These are phyloP conservation scores for Termitomyces sp. DNA, from an alignment of 768 basidiomycete species.

Conservation along the genomic window DNA sequence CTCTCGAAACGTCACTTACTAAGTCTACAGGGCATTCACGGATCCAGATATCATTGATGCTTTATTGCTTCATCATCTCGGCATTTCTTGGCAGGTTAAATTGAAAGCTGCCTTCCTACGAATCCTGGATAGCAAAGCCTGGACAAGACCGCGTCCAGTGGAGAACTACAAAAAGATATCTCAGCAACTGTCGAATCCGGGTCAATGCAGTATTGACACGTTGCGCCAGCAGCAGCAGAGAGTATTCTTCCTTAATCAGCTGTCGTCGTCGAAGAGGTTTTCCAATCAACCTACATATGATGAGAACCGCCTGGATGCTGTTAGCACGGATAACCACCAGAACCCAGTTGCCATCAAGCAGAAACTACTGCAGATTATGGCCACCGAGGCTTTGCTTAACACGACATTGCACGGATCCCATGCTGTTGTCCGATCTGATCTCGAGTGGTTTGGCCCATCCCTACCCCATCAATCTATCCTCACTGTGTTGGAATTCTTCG, in stretches of 20 bases:
- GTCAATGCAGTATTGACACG: conserved; percentile 19
- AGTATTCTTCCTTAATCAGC: conserved; percentile 34
- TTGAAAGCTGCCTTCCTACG: conserved; percentile 28
- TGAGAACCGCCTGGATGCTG: conserved; percentile 29
- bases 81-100: conserved; percentile 38
- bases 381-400: conserved; percentile 39
- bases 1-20: background rate
- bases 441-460: conserved; percentile 43
- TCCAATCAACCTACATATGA: conserved; percentile 10
- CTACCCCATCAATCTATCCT: conserved; percentile 40
- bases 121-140: conserved; percentile 33
- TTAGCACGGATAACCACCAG: conserved; percentile 9
- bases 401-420: conserved; percentile 30
- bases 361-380: conserved; percentile 36
- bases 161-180: conserved; percentile 18
- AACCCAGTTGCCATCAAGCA: conserved; percentile 30
- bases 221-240: conserved; percentile 23
- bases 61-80: conserved; percentile 42
- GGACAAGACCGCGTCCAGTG: conserved; percentile 25
- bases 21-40: conserved; percentile 35
- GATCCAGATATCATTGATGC: conserved; percentile 47
- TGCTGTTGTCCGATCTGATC: conserved; percentile 21
- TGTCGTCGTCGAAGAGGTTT: conserved; percentile 19
- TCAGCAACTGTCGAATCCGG: conserved; percentile 17
- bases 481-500: conserved; percentile 35